Base-by-base conservation (phyloP, 371 early-diverging fungal species). In the Zancudomyces culisetae region DNA sequence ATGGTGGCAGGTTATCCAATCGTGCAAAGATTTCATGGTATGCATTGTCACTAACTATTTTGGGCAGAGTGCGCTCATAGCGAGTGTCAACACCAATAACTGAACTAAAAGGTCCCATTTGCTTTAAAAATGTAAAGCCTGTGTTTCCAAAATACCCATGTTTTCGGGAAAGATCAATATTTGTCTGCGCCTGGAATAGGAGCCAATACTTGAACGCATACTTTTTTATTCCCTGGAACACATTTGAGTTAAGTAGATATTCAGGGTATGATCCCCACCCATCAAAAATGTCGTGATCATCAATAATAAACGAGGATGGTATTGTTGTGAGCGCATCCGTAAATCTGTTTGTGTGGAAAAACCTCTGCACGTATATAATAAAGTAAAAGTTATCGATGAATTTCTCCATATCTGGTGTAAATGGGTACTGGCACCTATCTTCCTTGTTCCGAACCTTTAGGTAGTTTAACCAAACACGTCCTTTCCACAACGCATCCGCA, bases 201-300 rank as follows among this genome's bases (percentile, higher is more conserved):
- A 82, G 74, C 66, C 81, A 88, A 69, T 81, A 85, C n/a, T 81
- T 77, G 43, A 72, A 70, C 4, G 87, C 88, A 42, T 75, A 65
- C n/a, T 70, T 70, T 42, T 70, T 73, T 52, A 81, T 70, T 58
- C 71, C 70, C 39, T 70, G 64, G 64, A 81, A 69, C 29, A 73
- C 68, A 46, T 50, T 63, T 50, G 79, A 77, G 51, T 70, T 57
- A 54, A 77, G 81, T 59, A 86, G 72, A 26, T 78, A 74, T 42
- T 78, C 80, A 1, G 88, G 89, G 61, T 90, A 88, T n/a, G 78
- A 78, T 18, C 89, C 88, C 55, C 72, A 79, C 1, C 83, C 83
- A 61, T 82, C 83, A 62, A 81, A 80, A 3, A 83, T 76, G 56
- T 83, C 84, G 55, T 87, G 87, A 64, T 87, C 86, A 62, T 86